Conservation (phyloP, 116 monocot species). For the Dioscorea cayenensis region DNA sequence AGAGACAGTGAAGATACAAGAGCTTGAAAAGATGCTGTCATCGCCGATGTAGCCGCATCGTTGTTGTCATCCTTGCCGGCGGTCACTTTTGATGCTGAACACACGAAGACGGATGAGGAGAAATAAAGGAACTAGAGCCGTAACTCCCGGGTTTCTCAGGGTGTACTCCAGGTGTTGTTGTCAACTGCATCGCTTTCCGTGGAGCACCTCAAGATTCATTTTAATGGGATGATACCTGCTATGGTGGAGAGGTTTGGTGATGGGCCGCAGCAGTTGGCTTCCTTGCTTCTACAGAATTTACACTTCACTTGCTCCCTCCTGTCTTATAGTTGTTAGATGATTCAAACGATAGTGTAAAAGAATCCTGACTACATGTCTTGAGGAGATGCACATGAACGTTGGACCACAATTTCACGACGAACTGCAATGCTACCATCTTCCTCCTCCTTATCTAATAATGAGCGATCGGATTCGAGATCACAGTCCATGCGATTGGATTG, state of each 20-base stretch:
- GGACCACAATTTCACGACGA: constrained; percentile 94
- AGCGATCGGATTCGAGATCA: too few species aligned
- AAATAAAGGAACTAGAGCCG: too few species aligned
- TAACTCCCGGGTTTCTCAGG: constrained; percentile 78
- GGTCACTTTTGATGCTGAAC: too few species aligned
- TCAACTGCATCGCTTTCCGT: constrained; percentile 86
- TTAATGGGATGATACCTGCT: constrained; percentile 82
- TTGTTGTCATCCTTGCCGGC: too few species aligned
- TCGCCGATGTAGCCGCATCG: too few species aligned
- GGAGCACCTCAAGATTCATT: constrained; percentile 90
- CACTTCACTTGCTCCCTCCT: constrained; percentile 83
- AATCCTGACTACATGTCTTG: constrained; percentile 74
- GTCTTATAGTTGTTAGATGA: constrained; percentile 81
- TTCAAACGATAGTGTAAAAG: constrained; percentile 79
- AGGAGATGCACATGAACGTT: constrained; percentile 86
- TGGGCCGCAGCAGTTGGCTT: constrained; percentile 79
- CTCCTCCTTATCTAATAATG: too few species aligned
- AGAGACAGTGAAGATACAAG: too few species aligned
- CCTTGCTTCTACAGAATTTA: constrained; percentile 89
- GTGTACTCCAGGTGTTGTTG: constrained; percentile 83
- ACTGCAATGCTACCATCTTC: constrained; percentile 77
- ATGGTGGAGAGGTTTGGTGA: constrained; percentile 88
- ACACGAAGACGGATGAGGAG: too few species aligned
- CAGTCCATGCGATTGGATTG: too few species aligned
- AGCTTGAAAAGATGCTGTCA: too few species aligned